These are phyloP conservation scores for Raphidocelis subcapitata DNA, from an alignment of 139 green algal species.

Conservation along the genomic window DNA sequence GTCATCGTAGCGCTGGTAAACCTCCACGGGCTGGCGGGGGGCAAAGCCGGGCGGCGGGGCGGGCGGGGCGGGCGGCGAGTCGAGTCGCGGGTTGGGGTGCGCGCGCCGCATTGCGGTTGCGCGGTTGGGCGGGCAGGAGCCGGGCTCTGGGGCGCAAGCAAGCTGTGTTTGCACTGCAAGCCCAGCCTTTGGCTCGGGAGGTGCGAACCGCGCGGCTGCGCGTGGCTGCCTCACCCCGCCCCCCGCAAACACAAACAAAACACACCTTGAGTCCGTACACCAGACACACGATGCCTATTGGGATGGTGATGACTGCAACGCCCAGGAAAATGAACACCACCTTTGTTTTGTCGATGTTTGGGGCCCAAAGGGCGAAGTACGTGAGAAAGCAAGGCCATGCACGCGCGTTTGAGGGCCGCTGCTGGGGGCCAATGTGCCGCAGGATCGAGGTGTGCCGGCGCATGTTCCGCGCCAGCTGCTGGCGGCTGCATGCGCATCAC, in stretches of 20 bases:
- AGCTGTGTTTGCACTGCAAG: background rate
- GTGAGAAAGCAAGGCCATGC: too few species aligned
- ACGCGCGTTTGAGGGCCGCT: too few species aligned
- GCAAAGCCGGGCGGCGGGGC: too few species aligned
- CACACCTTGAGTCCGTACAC: constrained; percentile 46
- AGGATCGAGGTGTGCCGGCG: too few species aligned
- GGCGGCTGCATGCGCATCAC: too few species aligned
- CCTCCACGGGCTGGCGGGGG: constrained; percentile 43
- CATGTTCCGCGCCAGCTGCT: too few species aligned
- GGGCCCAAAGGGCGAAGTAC: too few species aligned
- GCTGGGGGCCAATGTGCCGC: too few species aligned
- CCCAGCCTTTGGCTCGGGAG: background rate
- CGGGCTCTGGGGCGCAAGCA: too few species aligned
- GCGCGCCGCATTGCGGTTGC: too few species aligned
- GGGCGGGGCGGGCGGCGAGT: too few species aligned
- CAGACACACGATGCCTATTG: constrained; percentile 67
- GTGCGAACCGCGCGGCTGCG: background rate
- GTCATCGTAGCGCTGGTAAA: constrained; percentile 58
- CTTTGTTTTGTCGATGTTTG: too few species aligned
- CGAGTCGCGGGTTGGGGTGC: background rate
- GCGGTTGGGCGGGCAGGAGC: background rate
- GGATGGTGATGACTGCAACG: constrained; percentile 68
- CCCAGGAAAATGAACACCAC: constrained; percentile 68
- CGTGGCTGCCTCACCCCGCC: background rate
- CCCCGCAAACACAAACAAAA: background rate